phyloP scores from a whole-genome alignment of 805 yeast genomes.

The Myxozyma monticola region DNA sequence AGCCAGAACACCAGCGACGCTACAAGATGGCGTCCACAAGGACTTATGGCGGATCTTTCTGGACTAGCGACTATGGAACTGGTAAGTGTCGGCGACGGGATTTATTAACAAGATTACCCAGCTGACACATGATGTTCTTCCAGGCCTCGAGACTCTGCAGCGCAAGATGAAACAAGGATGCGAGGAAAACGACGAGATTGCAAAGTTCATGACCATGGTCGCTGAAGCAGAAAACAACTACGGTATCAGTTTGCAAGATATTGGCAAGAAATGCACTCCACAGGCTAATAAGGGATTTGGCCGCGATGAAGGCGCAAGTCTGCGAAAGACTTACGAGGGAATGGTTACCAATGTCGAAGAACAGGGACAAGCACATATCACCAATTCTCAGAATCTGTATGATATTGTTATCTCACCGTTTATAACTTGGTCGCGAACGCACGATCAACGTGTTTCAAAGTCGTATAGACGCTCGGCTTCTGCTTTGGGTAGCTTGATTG shows the following conservation, averaged over 20 bases:
- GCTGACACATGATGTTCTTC: conserved; percentile 30
- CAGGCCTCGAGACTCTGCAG: conserved; percentile 42
- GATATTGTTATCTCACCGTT: conserved; percentile 65
- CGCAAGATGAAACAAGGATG: conserved; percentile 53
- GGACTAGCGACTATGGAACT: conserved; percentile 65
- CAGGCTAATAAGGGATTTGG: conserved; percentile 48
- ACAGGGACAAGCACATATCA: conserved; percentile 56
- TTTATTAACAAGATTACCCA: too few species aligned
- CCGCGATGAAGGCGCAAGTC: conserved; percentile 62
- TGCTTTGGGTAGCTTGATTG: too few species aligned
- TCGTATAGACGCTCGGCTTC: too few species aligned
- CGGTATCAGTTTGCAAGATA: conserved; percentile 54
- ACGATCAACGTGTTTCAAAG: too few species aligned
- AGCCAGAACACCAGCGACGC: too few species aligned
- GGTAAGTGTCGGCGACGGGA: too few species aligned
- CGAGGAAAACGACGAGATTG: conserved; percentile 67
- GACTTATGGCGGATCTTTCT: conserved; percentile 75
- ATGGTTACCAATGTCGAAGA: conserved; percentile 53
- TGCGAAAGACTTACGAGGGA: conserved; percentile 62
- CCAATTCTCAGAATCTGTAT: conserved; percentile 62
- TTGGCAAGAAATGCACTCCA: conserved; percentile 44
- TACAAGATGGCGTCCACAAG: too few species aligned
- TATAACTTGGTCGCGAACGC: too few species aligned
- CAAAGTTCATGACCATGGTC: conserved; percentile 62
- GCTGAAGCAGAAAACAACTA: conserved; percentile 71